These are phyloP conservation scores for Anthracocystis walkeri DNA, from an alignment of 1,284 basidiomycete species.

Conservation along the genomic window DNA sequence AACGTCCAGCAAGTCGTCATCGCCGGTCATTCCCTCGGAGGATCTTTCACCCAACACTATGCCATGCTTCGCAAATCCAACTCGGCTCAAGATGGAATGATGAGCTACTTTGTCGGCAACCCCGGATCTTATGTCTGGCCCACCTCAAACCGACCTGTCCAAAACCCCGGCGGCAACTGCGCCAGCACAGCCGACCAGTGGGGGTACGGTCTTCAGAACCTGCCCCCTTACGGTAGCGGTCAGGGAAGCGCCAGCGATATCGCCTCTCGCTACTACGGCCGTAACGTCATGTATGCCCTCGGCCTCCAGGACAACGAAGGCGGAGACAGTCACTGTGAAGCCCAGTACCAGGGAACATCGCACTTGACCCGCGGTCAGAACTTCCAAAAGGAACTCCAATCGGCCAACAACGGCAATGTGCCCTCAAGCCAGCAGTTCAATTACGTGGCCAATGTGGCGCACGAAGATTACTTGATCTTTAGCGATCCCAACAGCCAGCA, in stretches of 20 bases:
- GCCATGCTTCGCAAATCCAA: constrained; percentile 58
- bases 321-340: constrained; percentile 63
- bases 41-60: constrained; percentile 59
- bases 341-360: constrained; percentile 56
- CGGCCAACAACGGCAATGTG: constrained; percentile 46
- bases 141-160: constrained; percentile 43
- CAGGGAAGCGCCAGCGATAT: constrained; percentile 33
- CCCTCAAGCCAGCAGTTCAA: constrained; percentile 53
- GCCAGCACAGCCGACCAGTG: constrained; percentile 34
- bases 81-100: constrained; percentile 34
- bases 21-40: constrained; percentile 65
- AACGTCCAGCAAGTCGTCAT: constrained; percentile 56
- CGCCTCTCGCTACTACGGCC: constrained; percentile 47
- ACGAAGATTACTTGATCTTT: constrained; percentile 61
- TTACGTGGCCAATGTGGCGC: constrained; percentile 48
- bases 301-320: constrained; percentile 53
- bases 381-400: constrained; percentile 34
- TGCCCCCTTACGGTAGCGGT: constrained; percentile 34
- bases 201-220: constrained; percentile 40
- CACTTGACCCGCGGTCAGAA: constrained; percentile 61
- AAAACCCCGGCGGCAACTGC: constrained; percentile 38
- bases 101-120: constrained; percentile 61
- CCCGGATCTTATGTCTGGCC: constrained; percentile 60
- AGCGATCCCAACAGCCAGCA: constrained; percentile 47
- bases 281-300: constrained; percentile 55